A percentile compares a stretch with the other conserved stretches of the same genome.
Evolutionary conservation across 306 rosid genomes (phyloP).

Genomic region (Ammopiptanthus mongolicus): DNA sequence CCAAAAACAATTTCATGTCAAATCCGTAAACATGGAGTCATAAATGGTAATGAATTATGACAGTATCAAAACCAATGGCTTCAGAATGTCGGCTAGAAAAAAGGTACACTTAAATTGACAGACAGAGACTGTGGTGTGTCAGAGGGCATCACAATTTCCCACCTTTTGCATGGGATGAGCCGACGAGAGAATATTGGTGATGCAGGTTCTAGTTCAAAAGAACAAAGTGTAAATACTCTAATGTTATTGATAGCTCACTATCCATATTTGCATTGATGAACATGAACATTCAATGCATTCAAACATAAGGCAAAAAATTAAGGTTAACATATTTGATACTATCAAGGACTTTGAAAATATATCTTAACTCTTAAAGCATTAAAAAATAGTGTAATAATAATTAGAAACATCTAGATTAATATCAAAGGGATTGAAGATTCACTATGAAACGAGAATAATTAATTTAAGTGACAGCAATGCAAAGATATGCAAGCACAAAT

Average conservation of each 20-base stretch:
- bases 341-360: not conserved
- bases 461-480: not conserved
- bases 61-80: not conserved
- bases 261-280: not conserved
- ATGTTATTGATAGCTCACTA: not conserved
- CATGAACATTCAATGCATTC: not conserved
- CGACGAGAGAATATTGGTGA: not conserved
- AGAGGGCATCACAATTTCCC: not conserved
- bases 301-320: not conserved
- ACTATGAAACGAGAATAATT: not conserved
- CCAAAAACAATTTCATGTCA: not conserved
- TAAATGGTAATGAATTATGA: not conserved
- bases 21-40: not conserved
- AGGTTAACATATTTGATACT: not conserved
- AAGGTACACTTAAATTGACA: not conserved
- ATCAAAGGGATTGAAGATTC: not conserved
- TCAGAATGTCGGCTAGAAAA: not conserved
- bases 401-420: not conserved
- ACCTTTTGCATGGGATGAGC: not conserved
- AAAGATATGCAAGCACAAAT: not conserved
- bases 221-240: not conserved
- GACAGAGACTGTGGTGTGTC: not conserved
- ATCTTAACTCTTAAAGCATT: not conserved
- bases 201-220: not conserved
- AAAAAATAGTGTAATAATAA: not conserved